These are phyloP conservation scores for Ceratocystis ficicola DNA, from an alignment of 2,329 filamentous ascomycete species.

Conservation along the genomic window DNA sequence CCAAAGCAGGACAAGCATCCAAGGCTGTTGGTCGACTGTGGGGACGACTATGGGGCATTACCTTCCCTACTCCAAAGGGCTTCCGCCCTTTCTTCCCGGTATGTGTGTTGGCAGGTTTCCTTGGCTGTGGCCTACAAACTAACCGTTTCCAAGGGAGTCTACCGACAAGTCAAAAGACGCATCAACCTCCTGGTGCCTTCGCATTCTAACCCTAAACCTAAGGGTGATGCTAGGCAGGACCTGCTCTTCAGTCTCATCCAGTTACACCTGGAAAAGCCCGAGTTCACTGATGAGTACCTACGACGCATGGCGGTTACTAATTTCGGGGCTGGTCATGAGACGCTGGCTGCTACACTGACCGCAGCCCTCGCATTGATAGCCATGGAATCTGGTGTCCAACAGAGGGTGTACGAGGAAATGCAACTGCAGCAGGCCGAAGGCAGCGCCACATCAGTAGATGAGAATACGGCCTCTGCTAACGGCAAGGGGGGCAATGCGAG, in stretches of 20 bases:
- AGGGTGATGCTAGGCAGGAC: conserved; percentile 30
- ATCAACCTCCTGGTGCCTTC: conserved; percentile 10
- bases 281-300: conserved; percentile 38
- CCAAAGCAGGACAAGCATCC: conserved; percentile 29
- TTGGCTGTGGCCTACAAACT: neutral
- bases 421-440: neutral
- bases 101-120: conserved; percentile 22
- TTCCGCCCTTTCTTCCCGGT: conserved; percentile 42
- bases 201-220: conserved; percentile 26
- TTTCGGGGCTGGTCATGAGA: conserved; percentile 45
- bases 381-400: conserved; percentile 29
- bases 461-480: neutral
- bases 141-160: conserved; percentile 19
- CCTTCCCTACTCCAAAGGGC: conserved; percentile 32
- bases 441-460: neutral
- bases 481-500: neutral
- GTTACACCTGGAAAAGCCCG: conserved; percentile 35
- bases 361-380: conserved; percentile 39
- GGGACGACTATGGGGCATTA: conserved; percentile 35
- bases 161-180: conserved; percentile 22
- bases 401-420: conserved; percentile 27
- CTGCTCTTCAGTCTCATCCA: conserved; percentile 37
- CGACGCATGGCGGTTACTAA: conserved; percentile 43
- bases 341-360: conserved; percentile 41
- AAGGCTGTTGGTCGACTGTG: conserved; percentile 32